phyloP scores from a whole-genome alignment of 2,329 filamentous ascomycete species.

The Diplodia mutila region DNA sequence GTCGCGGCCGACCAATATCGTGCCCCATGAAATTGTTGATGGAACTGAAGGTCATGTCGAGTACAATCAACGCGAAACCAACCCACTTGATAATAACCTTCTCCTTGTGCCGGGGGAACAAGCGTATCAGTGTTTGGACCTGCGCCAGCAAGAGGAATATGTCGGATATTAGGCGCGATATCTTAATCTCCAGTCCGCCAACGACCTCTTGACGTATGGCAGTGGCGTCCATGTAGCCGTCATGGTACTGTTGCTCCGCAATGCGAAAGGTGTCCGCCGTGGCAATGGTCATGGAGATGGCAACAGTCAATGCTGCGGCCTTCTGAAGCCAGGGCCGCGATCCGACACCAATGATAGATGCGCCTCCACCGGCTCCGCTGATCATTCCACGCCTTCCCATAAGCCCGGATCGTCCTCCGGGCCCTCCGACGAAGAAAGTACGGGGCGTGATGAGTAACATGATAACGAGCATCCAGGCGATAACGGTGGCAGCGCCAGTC shows the following conservation, averaged over 20 bases:
- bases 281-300: conserved; percentile 88
- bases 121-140: conserved; percentile 90
- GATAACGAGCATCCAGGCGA: conserved; percentile 88
- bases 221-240: conserved; percentile 78
- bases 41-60: conserved; percentile 88
- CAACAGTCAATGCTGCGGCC: conserved; percentile 65
- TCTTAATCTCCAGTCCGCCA: conserved; percentile 80
- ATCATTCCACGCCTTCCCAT: conserved; percentile 83
- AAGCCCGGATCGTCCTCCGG: conserved; percentile 68
- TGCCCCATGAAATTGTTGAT: conserved; percentile 80
- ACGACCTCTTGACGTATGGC: conserved; percentile 78
- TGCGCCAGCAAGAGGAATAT: conserved; percentile 97
- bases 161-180: conserved; percentile 90
- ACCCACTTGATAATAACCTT: conserved; percentile 99
- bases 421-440: conserved; percentile 84
- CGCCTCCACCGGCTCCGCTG: conserved; percentile 66
- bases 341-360: conserved; percentile 79
- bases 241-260: conserved; percentile 77
- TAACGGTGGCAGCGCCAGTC: conserved; percentile 85
- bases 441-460: conserved; percentile 95
- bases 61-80: conserved; percentile 87
- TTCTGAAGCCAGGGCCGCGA: conserved; percentile 91
- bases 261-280: conserved; percentile 89
- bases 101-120: conserved; percentile 95
- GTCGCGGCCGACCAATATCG: conserved; percentile 65